Evolutionary conservation across 2,329 filamentous ascomycete species (phyloP).

Genomic region (Fusarium sp.): DNA sequence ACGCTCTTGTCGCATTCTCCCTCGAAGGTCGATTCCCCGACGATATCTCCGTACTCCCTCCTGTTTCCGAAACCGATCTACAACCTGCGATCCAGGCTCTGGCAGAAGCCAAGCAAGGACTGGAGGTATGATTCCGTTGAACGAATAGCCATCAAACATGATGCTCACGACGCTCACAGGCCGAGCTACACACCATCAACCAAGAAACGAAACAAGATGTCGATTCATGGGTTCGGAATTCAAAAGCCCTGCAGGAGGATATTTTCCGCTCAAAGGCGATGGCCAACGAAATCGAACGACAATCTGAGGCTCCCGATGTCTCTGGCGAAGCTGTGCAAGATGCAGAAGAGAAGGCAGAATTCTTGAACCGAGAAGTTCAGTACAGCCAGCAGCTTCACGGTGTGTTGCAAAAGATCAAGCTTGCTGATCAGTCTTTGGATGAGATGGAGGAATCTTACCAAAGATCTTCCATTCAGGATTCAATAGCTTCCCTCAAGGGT

Average conservation of each 20-base stretch:
- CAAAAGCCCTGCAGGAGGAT: conserved; percentile 85
- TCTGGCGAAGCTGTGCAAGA: conserved; percentile 65
- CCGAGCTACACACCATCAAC: conserved; percentile 80
- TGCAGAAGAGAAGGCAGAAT: conserved; percentile 65
- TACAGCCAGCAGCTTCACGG: conserved; percentile 68
- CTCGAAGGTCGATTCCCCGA: conserved; percentile 57
- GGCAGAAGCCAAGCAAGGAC: conserved; percentile 49
- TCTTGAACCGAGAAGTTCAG: conserved; percentile 66
- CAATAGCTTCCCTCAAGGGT: conserved; percentile 67
- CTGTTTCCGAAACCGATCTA: conserved; percentile 53
- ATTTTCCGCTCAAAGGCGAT: conserved; percentile 83
- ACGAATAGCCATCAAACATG: conserved; percentile 7
- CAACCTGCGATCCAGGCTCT: conserved; percentile 55
- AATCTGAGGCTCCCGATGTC: conserved; percentile 72
- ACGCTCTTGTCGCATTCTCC: conserved; percentile 56
- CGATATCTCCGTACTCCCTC: conserved; percentile 50
- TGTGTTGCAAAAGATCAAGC: conserved; percentile 62
- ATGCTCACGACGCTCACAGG: conserved; percentile 44
- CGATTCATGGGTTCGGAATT: conserved; percentile 86
- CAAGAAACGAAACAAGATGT: conserved; percentile 81
- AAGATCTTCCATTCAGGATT: conserved; percentile 67
- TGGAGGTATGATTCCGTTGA: conserved; percentile 51
- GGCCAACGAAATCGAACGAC: conserved; percentile 82
- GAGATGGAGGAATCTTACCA: conserved; percentile 68
- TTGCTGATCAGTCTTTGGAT: conserved; percentile 70